Base-by-base conservation (phyloP, 2,329 filamentous ascomycete species). In the Nothophaeocryptopus gaeumannii region DNA sequence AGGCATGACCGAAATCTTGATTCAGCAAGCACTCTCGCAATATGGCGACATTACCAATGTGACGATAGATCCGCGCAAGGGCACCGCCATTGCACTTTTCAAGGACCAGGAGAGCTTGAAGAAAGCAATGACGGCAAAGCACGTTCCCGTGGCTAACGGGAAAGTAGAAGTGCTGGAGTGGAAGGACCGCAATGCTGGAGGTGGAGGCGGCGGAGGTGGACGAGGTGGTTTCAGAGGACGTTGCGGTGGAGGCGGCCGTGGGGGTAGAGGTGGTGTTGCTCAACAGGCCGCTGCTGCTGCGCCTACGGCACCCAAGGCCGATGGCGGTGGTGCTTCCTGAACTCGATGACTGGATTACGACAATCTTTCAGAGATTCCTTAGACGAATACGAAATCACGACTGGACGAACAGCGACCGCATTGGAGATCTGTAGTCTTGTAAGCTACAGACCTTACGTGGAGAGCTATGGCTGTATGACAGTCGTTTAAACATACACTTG, bases 31-130 rank as follows among this genome's bases (percentile, higher is more conserved):
- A 1, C 82, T 97, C 65, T 78, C 84, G 38, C 70, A 73, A 0
- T 95, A 89, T 60, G 92, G 92, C 1, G 69, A 80, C 1, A 81
- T 96, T 39, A 81, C 81, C 0, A 86, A 83, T 58, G 88, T 96
- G 13, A 92, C 96, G 62, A 92, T 97, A 46, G 92, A 97, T 67
- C 91, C 90, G 69, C 87, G 91, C 63, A 96, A 96, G 69, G 90
- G 90, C 0, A 95, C 96, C 63, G 92, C 90, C 2, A 96, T 96
- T 66, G 85, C 95, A 34, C 88, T 96, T 56, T 97, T 96, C 72
- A 79, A 81, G 8, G 84, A 89, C 15, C 78, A 85, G 1, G 82
- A 84, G 8, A 78, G 80, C 8, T 76, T 97, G 20, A 81, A 81
- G 61, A 89, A 88, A 63, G 92, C 92, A 5, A 83, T 96, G 64